These are phyloP conservation scores for Euclidium syriacum DNA, from an alignment of 345 rosid species.

Conservation along the genomic window DNA sequence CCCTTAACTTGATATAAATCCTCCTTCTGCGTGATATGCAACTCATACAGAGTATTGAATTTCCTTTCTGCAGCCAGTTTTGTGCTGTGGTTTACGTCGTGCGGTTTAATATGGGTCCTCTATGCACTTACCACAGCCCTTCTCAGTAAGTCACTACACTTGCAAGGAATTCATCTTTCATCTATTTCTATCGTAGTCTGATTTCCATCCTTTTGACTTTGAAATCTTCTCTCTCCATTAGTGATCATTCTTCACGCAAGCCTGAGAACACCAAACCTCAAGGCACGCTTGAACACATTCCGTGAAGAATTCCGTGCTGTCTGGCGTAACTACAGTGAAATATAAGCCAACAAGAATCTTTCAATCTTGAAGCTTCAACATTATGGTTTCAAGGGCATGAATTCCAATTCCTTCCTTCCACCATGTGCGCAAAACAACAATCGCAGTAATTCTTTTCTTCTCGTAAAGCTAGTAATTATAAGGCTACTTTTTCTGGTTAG, in stretches of 20 bases:
- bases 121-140: slow-evolving; percentile 28
- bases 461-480: slow-evolving; percentile 13
- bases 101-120: slow-evolving; percentile 29
- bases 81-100: slow-evolving; percentile 29
- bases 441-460: neutral
- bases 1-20: neutral
- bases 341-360: slow-evolving; percentile 5
- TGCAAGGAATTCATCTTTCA: neutral
- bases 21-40: neutral
- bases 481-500: slow-evolving; percentile 14
- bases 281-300: slow-evolving; percentile 36
- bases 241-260: slow-evolving; percentile 33
- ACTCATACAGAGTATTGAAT: slow-evolving; percentile 11
- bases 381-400: slow-evolving; percentile 8
- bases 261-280: slow-evolving; percentile 35
- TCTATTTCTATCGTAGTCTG: neutral
- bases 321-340: slow-evolving; percentile 35
- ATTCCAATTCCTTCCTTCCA: neutral
- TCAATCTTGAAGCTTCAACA: slow-evolving; percentile 12
- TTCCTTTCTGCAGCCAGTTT: slow-evolving; percentile 23
- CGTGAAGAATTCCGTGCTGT: slow-evolving; percentile 37
- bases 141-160: slow-evolving; percentile 19
- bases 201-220: neutral
- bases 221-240: neutral
- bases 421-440: slow-evolving; percentile 17